Evolutionary conservation across 2,329 filamentous ascomycete genomes (phyloP).

Genomic region (Metarhizium anisopliae): DNA sequence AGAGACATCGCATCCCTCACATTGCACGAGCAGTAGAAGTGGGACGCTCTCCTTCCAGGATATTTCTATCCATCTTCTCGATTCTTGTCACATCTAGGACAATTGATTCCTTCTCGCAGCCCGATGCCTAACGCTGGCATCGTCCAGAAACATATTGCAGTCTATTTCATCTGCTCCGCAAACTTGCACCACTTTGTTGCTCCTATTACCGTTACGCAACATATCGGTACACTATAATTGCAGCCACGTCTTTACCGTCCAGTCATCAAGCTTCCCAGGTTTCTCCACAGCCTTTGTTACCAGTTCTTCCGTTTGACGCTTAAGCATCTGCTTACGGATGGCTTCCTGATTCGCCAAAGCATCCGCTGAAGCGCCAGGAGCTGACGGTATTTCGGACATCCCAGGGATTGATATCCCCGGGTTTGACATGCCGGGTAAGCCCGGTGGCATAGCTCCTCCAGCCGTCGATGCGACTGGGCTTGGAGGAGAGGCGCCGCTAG

Average conservation of each 20-base stretch:
- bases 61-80: too few species aligned
- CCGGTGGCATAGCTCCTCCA: background rate
- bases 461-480: background rate
- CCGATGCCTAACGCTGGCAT: too few species aligned
- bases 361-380: background rate
- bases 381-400: background rate
- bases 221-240: background rate
- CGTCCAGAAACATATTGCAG: too few species aligned
- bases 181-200: too few species aligned
- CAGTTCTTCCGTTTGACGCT: constrained; percentile 8
- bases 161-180: too few species aligned
- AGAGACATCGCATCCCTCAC: too few species aligned
- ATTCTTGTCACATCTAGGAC: too few species aligned
- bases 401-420: background rate
- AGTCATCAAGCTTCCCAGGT: constrained; percentile 7
- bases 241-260: constrained; percentile 9
- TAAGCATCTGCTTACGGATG: constrained; percentile 5
- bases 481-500: background rate
- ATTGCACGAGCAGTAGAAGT: too few species aligned
- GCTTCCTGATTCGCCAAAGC: constrained; percentile 3
- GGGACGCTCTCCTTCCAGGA: too few species aligned
- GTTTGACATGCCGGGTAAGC: background rate
- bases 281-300: constrained; percentile 9
- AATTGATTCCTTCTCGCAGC: too few species aligned
- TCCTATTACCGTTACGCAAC: background rate